Evolutionary conservation across 179 eudicot species (phyloP).

Genomic region (Beta lomatogona): DNA sequence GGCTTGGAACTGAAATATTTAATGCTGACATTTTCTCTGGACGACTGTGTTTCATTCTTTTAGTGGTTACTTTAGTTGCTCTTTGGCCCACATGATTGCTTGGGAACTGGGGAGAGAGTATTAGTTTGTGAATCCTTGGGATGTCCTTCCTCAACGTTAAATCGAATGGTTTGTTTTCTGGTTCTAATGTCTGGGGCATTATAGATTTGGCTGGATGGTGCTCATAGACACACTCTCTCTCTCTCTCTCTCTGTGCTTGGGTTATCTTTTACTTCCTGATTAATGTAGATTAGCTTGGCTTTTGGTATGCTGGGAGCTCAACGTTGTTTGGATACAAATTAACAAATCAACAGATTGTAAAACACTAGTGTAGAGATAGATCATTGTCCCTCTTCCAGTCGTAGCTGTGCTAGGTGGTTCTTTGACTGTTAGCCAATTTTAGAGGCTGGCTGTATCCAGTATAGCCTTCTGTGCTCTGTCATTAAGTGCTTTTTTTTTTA

Average conservation of each 20-base stretch:
- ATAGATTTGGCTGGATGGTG: not conserved
- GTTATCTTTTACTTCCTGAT: not conserved
- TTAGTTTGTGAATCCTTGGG: not conserved
- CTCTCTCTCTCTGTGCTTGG: not conserved
- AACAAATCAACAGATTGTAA: not conserved
- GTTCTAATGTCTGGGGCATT: not conserved
- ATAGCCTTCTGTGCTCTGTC: not conserved
- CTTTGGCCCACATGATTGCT: not conserved
- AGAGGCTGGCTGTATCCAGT: not conserved
- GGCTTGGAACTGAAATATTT: slow-evolving; percentile 19
- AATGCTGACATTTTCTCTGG: not conserved
- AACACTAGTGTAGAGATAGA: not conserved
- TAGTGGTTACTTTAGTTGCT: not conserved
- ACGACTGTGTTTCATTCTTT: not conserved
- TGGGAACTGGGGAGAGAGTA: not conserved
- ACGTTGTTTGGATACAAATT: not conserved
- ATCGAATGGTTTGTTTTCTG: not conserved
- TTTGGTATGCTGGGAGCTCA: not conserved
- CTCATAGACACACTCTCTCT: not conserved
- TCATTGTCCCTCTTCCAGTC: not conserved
- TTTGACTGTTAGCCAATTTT: not conserved
- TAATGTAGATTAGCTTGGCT: not conserved
- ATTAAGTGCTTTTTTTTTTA: not conserved
- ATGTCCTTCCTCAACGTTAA: not conserved
- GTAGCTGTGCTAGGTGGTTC: not conserved